Evolutionary conservation across 306 rosid genomes (phyloP).

Genomic region (Cicer chorassanicum): DNA sequence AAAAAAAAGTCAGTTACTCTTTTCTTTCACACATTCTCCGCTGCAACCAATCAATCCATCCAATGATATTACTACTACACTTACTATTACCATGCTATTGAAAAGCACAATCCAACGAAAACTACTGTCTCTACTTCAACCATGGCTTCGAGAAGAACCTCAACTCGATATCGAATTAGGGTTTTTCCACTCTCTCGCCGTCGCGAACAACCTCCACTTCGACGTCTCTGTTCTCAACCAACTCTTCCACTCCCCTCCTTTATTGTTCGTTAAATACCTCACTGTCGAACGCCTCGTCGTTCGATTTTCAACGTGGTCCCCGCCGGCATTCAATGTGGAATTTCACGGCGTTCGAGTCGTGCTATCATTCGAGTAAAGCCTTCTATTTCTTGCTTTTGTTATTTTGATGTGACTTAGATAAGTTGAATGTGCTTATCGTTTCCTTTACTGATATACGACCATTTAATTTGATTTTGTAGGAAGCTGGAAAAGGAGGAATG

Average conservation of each 20-base stretch:
- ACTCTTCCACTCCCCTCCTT: slow-evolving; percentile 58
- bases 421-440: slow-evolving; percentile 9
- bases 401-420: not conserved
- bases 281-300: slow-evolving; percentile 60
- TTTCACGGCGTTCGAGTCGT: slow-evolving; percentile 63
- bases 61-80: slow-evolving; percentile 15
- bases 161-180: slow-evolving; percentile 68
- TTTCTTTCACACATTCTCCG: slow-evolving; percentile 19
- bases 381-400: not conserved
- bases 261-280: slow-evolving; percentile 59
- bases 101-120: slow-evolving; percentile 57
- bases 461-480: slow-evolving; percentile 51
- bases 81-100: slow-evolving; percentile 53
- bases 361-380: slow-evolving; percentile 54
- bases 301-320: slow-evolving; percentile 71
- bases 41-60: slow-evolving; percentile 23
- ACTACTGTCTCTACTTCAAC: slow-evolving; percentile 69
- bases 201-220: slow-evolving; percentile 60
- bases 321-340: slow-evolving; percentile 66
- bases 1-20: not conserved
- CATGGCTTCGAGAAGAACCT: slow-evolving; percentile 77
- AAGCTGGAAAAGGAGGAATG: slow-evolving; percentile 54
- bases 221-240: slow-evolving; percentile 59
- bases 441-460: slow-evolving; percentile 8
- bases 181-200: slow-evolving; percentile 57